These are phyloP conservation scores for Trichoderma reesei DNA, from an alignment of 495 filamentous ascomycete species.

Conservation along the genomic window DNA sequence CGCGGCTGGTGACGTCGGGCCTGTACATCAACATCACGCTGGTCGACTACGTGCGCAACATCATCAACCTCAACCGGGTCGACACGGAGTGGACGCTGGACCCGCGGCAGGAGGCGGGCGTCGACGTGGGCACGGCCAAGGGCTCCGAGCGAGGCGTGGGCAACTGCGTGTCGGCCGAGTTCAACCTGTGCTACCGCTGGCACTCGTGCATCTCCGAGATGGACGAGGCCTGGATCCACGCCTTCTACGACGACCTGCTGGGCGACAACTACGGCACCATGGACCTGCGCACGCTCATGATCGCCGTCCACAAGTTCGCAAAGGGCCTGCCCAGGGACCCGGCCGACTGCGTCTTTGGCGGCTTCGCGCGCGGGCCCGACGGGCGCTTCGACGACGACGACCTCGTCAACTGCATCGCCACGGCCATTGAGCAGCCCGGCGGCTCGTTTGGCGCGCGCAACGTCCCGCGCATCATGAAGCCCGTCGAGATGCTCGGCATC, in stretches of 20 bases:
- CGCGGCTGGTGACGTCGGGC: conserved; percentile 66
- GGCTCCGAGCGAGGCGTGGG: conserved; percentile 47
- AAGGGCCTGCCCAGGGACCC: conserved; percentile 50
- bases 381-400: conserved; percentile 58
- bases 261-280: conserved; percentile 46
- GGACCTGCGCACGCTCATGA: conserved; percentile 45
- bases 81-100: conserved; percentile 75
- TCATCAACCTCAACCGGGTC: conserved; percentile 70
- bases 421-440: conserved; percentile 54
- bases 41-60: conserved; percentile 75
- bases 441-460: conserved; percentile 61
- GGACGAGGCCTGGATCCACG: conserved; percentile 67
- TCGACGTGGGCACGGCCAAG: conserved; percentile 47
- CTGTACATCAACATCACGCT: conserved; percentile 79
- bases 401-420: conserved; percentile 55
- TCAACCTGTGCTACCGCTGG: conserved; percentile 62
- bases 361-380: conserved; percentile 47
- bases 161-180: conserved; percentile 71
- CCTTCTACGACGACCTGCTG: conserved; percentile 55
- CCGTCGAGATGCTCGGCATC: conserved; percentile 78
- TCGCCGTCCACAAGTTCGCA: conserved; percentile 52
- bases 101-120: conserved; percentile 51
- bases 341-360: conserved; percentile 51
- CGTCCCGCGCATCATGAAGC: conserved; percentile 61
- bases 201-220: conserved; percentile 64